Base-by-base conservation (phyloP, 106 monocot genomes). In the Hemerocallis citrina region DNA sequence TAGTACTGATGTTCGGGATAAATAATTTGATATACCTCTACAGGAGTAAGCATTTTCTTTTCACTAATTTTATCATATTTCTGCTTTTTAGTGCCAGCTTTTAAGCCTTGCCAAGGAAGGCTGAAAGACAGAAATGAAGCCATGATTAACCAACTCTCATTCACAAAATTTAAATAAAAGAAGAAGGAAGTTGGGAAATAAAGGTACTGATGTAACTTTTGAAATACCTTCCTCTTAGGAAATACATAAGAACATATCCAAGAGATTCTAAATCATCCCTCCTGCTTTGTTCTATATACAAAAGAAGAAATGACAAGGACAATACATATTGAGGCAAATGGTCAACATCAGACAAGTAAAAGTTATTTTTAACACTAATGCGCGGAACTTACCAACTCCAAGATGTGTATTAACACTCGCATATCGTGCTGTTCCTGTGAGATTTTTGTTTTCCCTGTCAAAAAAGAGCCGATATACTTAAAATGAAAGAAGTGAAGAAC, bases 231-330 rank as follows among this genome's bases (percentile, higher is more conserved):
- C 90, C 90, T 79, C 85, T 85, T 65, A 90, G 68, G 41, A 90
- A 85, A 71, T 90, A 90, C 81, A 90, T 81, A 11, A 90, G 79
- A 57, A 90, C 81, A 79, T 90, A 90, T 47, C 90, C 90, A 76
- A 90, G 85, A 62, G 90, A 90, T 61, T 90, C 90, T 67, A 90
- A 58, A 79, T 90, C 90, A 76, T 90, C 90, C 63, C 90, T 81
- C 61, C 90, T 85, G 81, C 90, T 90, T 90, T 90, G 90, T 39
- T 90, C 90, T 90, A 70, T 38, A 63, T 19, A 29, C 35, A 52
- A 24, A 40, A 35, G n/a, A 54, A 50, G 3, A 21, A 44, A 46
- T 21, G 8, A n/a, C 47, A 48, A 21, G 8, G 13, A 12, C 12
- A 12, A 21, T 12, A n/a, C 47, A 14, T 4, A 45, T 30, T 17